phyloP scores from a whole-genome alignment of 176 grass and related monocot species.

The Triticum dicoccoides region DNA sequence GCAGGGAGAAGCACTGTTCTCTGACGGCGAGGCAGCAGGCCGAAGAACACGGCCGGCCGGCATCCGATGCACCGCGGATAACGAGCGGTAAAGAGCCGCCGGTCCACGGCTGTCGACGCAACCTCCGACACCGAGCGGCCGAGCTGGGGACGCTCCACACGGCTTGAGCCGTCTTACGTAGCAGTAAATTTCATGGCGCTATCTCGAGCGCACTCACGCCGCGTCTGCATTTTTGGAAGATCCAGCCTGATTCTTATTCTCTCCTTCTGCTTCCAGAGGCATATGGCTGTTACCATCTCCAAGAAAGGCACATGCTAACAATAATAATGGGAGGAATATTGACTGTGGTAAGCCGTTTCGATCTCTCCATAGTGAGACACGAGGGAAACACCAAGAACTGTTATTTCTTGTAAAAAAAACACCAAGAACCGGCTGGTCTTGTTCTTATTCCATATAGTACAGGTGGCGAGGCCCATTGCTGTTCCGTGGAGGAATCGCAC shows the following conservation, averaged over 20 bases:
- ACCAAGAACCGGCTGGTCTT: neutral
- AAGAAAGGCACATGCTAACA: neutral
- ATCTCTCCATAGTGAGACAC: neutral
- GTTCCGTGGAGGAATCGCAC: neutral
- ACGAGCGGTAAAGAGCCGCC: slow-evolving; percentile 9
- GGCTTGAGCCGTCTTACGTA: neutral
- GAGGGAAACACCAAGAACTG: neutral
- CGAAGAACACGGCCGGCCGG: neutral
- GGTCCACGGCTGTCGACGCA: slow-evolving; percentile 41
- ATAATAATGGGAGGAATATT: slow-evolving; percentile 22
- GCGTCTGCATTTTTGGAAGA: neutral
- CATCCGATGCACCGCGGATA: neutral
- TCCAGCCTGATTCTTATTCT: neutral
- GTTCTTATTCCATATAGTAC: too few species aligned
- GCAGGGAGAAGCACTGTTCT: neutral
- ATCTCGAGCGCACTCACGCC: neutral
- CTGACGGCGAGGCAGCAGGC: slow-evolving; percentile 1
- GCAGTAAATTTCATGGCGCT: slow-evolving; percentile 1
- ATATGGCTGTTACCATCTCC: slow-evolving; percentile 1
- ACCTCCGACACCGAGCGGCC: slow-evolving; percentile 29
- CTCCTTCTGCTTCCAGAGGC: neutral
- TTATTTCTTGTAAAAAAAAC: neutral
- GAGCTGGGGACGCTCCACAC: neutral
- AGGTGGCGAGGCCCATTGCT: neutral
- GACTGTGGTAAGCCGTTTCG: neutral